Conservation (phyloP, 257 asterid genomes). For the Gentiana macrophylla region DNA sequence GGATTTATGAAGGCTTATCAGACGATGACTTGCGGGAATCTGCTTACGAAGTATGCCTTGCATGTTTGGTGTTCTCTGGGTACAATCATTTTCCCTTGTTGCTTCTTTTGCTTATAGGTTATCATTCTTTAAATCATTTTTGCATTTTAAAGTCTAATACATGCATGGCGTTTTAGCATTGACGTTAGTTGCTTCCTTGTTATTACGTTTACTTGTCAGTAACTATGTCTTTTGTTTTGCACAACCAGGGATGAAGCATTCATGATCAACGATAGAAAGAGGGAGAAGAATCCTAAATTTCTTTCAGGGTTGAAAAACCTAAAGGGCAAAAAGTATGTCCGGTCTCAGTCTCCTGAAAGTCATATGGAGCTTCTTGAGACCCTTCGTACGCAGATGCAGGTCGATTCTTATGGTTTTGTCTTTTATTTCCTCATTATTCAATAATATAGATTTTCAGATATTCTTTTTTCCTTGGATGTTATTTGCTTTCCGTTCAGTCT, state of each 20-base stretch:
- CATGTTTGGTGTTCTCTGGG: constrained; percentile 78
- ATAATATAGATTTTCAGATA: too few relatives aligned
- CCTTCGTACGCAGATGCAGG: constrained; percentile 93
- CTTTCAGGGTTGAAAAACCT: constrained; percentile 61
- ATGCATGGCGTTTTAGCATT: constrained; percentile 2
- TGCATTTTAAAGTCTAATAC: too few relatives aligned
- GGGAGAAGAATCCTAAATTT: constrained; percentile 69
- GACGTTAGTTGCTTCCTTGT: not conserved
- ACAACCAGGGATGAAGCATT: constrained; percentile 49
- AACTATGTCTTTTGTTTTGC: constrained; percentile 11
- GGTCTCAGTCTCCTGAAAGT: constrained; percentile 50
- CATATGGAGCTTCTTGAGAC: constrained; percentile 62
- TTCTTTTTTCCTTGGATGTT: not conserved
- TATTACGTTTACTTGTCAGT: constrained; percentile 10
- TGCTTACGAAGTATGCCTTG: constrained; percentile 83
- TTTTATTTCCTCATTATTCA: not conserved
- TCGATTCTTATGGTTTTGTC: constrained; percentile 15
- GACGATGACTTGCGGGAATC: constrained; percentile 92
- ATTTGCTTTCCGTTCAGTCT: too few relatives aligned
- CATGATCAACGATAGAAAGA: constrained; percentile 45
- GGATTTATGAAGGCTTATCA: constrained; percentile 77
- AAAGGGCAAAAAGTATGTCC: constrained; percentile 59
- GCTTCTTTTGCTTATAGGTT: constrained; percentile 3
- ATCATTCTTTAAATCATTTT: too few relatives aligned
- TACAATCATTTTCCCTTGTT: constrained; percentile 21